These are phyloP conservation scores for Cryptococcus maquisensis DNA, from an alignment of 1,284 basidiomycete species.

Conservation along the genomic window DNA sequence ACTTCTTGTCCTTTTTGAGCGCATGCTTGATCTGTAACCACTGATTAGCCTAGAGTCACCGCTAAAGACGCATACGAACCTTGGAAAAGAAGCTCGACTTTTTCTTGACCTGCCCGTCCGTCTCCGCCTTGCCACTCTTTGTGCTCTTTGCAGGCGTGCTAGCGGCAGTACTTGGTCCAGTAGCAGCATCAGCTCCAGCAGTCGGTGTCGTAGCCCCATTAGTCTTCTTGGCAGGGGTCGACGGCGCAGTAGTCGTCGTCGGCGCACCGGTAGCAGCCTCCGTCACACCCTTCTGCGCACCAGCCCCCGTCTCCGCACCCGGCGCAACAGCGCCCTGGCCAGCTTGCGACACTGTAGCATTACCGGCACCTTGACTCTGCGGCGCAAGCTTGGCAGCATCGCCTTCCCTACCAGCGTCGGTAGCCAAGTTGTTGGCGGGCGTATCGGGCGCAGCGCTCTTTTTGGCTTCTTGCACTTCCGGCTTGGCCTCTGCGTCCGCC, in stretches of 20 bases:
- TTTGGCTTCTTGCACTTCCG: conserved; percentile 9
- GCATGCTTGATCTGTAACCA: conserved; percentile 27
- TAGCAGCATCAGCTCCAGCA: conserved; percentile 12
- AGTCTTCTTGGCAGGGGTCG: not conserved
- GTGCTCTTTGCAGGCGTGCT: conserved; percentile 28
- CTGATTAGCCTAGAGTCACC: not conserved
- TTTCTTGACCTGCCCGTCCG: conserved; percentile 25
- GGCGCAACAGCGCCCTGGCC: not conserved
- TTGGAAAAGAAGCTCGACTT: conserved; percentile 41
- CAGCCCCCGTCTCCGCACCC: conserved; percentile 7
- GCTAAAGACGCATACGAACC: conserved; percentile 22
- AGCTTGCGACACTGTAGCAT: not conserved
- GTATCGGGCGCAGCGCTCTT: conserved; percentile 9
- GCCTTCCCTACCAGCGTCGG: not conserved
- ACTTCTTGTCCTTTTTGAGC: conserved; percentile 34
- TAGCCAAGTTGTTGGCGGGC: conserved; percentile 10
- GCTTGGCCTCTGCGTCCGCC: conserved; percentile 5
- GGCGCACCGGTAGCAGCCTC: conserved; percentile 13
- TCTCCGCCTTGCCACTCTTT: conserved; percentile 13
- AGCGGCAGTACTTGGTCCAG: conserved; percentile 20
- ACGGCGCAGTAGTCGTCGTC: not conserved
- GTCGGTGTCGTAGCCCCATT: conserved; percentile 1
- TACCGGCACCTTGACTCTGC: no score
- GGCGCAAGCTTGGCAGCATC: not conserved
- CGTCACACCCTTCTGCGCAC: not conserved